phyloP scores from a whole-genome alignment of 495 filamentous ascomycete genomes.

The Letharia columbiana region DNA sequence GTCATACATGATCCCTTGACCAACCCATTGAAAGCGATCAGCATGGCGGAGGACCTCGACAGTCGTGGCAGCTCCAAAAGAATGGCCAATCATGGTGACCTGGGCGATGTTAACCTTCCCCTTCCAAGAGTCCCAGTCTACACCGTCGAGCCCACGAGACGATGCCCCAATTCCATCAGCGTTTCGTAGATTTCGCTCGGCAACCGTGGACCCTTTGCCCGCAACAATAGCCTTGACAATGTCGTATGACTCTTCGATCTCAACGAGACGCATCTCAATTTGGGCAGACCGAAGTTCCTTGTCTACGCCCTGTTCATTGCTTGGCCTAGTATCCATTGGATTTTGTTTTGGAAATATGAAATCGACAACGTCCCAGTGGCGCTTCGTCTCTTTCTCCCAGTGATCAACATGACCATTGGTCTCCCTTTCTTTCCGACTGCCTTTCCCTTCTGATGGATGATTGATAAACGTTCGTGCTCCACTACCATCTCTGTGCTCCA shows the following conservation, averaged over 20 bases:
- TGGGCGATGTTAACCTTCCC: conserved; percentile 28
- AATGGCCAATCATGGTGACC: conserved; percentile 17
- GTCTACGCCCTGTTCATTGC: conserved; percentile 32
- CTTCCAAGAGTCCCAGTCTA: conserved; percentile 35
- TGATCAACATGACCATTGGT: conserved; percentile 16
- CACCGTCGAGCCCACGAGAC: conserved; percentile 28
- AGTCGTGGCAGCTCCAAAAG: conserved; percentile 10
- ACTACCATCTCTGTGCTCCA: conserved; percentile 39
- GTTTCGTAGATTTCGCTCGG: conserved; percentile 39
- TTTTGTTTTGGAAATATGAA: conserved; percentile 39
- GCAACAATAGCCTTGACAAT: conserved; percentile 29
- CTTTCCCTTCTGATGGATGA: conserved; percentile 27
- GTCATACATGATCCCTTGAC: conserved; percentile 52
- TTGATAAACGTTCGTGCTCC: conserved; percentile 36
- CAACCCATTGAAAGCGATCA: conserved; percentile 41
- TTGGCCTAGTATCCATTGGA: conserved; percentile 34
- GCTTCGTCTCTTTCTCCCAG: conserved; percentile 22
- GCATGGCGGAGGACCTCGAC: conserved; percentile 32
- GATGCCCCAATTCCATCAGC: conserved; percentile 44
- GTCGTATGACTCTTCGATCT: conserved; percentile 36
- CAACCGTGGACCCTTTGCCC: conserved; percentile 30
- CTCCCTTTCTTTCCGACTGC: conserved; percentile 27
- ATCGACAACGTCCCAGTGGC: conserved; percentile 32
- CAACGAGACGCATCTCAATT: conserved; percentile 35
- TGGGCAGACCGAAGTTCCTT: conserved; percentile 35